A percentile compares a stretch with the other conserved stretches of the same genome.
Evolutionary conservation across 495 filamentous ascomycete species (phyloP).

Genomic region (Xylaria acuta): DNA sequence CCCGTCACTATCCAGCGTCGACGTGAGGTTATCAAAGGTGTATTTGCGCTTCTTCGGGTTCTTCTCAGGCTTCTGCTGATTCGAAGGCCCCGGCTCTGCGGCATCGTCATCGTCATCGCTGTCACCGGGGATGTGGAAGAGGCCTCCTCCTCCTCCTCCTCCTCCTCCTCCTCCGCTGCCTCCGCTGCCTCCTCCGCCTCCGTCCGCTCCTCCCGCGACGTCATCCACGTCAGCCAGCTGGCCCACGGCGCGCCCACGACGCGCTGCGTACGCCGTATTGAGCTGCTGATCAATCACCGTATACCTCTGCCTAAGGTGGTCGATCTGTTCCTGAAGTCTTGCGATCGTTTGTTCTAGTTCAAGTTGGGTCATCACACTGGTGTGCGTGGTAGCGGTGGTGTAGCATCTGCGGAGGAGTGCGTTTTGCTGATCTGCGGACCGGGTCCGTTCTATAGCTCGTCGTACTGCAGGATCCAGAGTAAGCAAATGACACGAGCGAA

Average conservation of each 20-base stretch:
- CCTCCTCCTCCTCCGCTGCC: no score
- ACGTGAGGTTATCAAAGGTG: background rate
- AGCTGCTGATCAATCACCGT: background rate
- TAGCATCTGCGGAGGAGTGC: background rate
- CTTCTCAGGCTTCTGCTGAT: background rate
- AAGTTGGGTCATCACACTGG: background rate
- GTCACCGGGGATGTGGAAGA: no score
- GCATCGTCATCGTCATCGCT: background rate
- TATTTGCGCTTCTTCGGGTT: slow-evolving; percentile 4
- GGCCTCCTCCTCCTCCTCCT: background rate
- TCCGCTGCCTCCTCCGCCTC: background rate
- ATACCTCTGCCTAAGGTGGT: background rate
- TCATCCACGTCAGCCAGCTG: background rate
- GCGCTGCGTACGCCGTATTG: background rate
- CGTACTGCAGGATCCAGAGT: background rate
- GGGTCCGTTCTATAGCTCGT: background rate
- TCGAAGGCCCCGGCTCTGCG: background rate
- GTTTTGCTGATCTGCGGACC: background rate
- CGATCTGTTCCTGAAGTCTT: background rate
- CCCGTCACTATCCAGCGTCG: background rate
- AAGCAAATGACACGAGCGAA: background rate
- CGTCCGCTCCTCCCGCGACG: background rate
- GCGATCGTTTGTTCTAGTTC: background rate
- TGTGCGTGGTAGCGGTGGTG: background rate
- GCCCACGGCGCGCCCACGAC: background rate